Base-by-base conservation (phyloP, 768 basidiomycete species). In the Strobilomyces echinocephalus region DNA sequence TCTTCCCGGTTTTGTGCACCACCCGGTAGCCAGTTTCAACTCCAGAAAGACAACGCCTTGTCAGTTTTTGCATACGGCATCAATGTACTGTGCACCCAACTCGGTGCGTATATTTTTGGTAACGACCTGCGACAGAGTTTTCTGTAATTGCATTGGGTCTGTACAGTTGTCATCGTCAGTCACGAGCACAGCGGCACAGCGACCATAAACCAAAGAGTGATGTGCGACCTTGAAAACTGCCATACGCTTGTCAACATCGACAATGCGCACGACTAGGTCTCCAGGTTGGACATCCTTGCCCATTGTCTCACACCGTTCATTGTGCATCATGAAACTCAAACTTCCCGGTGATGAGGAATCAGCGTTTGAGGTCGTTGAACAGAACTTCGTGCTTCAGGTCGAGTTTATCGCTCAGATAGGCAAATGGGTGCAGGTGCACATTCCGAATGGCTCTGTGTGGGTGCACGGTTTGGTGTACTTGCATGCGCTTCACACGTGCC, bases 141-240 rank as follows among this genome's bases (percentile, higher is more conserved):
- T 30, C 8, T 63, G 66, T 43, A 15, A 42, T 11, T 33, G 14
- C 18, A 9, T 16, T 26, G 31, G 30, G n/a, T n/a, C 15, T 4
- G 51, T 8, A 46, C 58, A 91, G 89, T 94, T 55, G 76, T 84
- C 61, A 73, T 94, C 61, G 88, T 87, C 45, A 91, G 91, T 12
- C 92, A 95, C 69, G 83, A 83, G 20, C 76, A 83, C 54, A 94
- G 92, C 64, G 92, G 90, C 54, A 91, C 90, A 47, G 85, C 79
- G 21, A 66, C 74, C 5, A 80, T n/a, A n/a, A n/a, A n/a, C n/a
- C n/a, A n/a, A n/a, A n/a, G n/a, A n/a, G n/a, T n/a, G n/a, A n/a
- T n/a, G n/a, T n/a, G n/a, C 83, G 3, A 63, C 65, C 14, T n/a
- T 65, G 53, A 48, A 45, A 1, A 15, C 10, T 54, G 49, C 33